Evolutionary conservation across 2,329 filamentous ascomycete species (phyloP).

Genomic region (Botrytis cinerea): DNA sequence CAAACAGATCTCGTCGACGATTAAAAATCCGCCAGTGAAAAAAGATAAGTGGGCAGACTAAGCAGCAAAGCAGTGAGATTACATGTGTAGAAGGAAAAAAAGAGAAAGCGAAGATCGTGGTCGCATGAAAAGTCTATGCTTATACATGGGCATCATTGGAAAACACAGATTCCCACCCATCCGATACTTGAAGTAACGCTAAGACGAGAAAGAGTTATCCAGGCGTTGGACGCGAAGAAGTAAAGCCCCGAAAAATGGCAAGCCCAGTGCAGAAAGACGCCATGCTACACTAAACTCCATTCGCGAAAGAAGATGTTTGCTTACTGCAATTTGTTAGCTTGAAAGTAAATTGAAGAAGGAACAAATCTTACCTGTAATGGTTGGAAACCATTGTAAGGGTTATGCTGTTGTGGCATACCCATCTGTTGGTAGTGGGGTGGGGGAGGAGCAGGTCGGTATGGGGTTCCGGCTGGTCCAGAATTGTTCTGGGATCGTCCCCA

Average conservation of each 20-base stretch:
- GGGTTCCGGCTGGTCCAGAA: conserved; percentile 91
- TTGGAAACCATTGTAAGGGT: conserved; percentile 41
- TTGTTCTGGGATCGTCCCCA: conserved; percentile 99
- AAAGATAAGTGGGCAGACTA: conserved; percentile 32
- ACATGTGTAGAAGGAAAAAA: conserved; percentile 34
- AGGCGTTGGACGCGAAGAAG: conserved; percentile 43
- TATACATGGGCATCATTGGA: conserved; percentile 44
- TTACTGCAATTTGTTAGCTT: conserved; percentile 36
- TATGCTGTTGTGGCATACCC: conserved; percentile 44
- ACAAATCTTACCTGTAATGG: conserved; percentile 40
- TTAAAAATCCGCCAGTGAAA: conserved; percentile 25
- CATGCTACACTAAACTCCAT: conserved; percentile 43
- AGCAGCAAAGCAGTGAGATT: conserved; percentile 32
- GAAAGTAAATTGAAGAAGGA: background rate
- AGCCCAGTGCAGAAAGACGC: conserved; percentile 42
- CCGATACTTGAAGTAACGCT: conserved; percentile 45
- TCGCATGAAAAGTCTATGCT: conserved; percentile 45
- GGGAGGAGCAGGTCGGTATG: conserved; percentile 90
- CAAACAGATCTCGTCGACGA: conserved; percentile 28
- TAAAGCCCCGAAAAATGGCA: conserved; percentile 39
- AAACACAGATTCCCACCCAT: conserved; percentile 44
- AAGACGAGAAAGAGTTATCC: conserved; percentile 44
- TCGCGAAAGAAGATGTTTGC: conserved; percentile 40
- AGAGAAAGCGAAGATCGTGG: conserved; percentile 39
- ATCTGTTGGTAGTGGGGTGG: conserved; percentile 72